Percentiles rank a stretch among this genome's conserved stretches.
Conservation (phyloP, 2,329 filamentous ascomycete species). For the Aspergillus bombycis region DNA sequence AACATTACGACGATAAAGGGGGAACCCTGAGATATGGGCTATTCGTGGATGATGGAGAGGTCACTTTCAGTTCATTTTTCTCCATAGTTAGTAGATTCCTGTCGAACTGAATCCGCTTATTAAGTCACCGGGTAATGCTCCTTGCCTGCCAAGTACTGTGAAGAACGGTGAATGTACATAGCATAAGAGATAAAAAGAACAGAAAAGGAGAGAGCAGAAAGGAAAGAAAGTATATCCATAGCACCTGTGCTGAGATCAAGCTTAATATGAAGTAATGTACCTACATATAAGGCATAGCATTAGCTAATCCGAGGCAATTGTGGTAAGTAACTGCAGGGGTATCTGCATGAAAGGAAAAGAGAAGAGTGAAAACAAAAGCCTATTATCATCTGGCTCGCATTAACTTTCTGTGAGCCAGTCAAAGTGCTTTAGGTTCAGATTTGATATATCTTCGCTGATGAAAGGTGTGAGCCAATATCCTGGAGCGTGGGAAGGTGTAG, state of each 20-base stretch:
- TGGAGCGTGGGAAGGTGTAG: too few species aligned
- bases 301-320: background rate
- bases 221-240: background rate
- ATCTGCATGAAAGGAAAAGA: too few species aligned
- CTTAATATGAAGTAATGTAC: background rate
- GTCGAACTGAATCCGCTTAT: background rate
- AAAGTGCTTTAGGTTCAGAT: too few species aligned
- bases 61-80: slow-evolving; percentile 1
- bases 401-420: too few species aligned
- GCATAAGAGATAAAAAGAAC: background rate
- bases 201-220: background rate
- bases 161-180: background rate
- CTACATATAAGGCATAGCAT: background rate
- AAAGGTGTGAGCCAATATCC: too few species aligned
- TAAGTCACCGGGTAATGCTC: background rate
- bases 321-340: too few species aligned
- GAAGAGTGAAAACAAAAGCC: too few species aligned
- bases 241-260: background rate
- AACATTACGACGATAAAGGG: background rate
- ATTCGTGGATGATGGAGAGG: background rate
- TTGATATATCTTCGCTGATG: too few species aligned
- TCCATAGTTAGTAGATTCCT: background rate
- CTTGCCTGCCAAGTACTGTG: background rate
- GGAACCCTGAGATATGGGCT: background rate
- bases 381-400: too few species aligned